phyloP scores from a whole-genome alignment of 1,284 basidiomycete species.

The Phlebopus sp. region DNA sequence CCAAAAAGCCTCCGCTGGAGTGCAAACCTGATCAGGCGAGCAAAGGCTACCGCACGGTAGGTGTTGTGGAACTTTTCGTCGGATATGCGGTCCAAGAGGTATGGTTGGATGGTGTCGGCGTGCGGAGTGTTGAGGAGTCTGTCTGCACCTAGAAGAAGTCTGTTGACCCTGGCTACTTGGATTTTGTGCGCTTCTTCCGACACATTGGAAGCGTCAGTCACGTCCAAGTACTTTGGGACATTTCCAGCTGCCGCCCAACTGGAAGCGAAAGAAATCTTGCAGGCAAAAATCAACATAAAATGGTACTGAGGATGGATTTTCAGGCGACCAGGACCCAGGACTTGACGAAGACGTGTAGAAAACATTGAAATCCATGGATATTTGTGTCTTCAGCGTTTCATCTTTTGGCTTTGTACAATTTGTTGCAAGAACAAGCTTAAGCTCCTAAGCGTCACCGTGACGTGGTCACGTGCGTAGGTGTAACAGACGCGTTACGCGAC shows the following conservation, averaged over 20 bases:
- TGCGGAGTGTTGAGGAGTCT: slow-evolving; percentile 24
- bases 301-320: not conserved
- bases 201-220: not conserved
- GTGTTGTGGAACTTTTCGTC: slow-evolving; percentile 26
- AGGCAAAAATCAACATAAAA: not conserved
- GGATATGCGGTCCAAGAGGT: slow-evolving; percentile 24
- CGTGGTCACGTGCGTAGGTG: not conserved
- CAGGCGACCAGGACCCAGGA: slow-evolving; percentile 6
- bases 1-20: slow-evolving; percentile 30
- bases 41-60: slow-evolving; percentile 27
- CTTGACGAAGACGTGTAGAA: slow-evolving; percentile 3
- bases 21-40: slow-evolving; percentile 24
- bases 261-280: slow-evolving; percentile 1
- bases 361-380: slow-evolving; percentile 1
- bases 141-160: slow-evolving; percentile 26
- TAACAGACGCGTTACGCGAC: slow-evolving; percentile 1
- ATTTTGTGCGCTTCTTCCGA: slow-evolving; percentile 15
- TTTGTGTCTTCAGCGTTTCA: not conserved
- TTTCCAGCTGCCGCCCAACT: not conserved
- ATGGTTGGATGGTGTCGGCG: slow-evolving; percentile 19
- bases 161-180: slow-evolving; percentile 24
- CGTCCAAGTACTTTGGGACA: not conserved
- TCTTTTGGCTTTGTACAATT: too few relatives aligned
- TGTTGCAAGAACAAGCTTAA: not conserved
- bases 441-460: not conserved